A percentile compares a stretch with the other conserved stretches of the same genome.
Evolutionary conservation across 192 early-diverging fungal genomes (phyloP).

Genomic region (Backusella australiensis): DNA sequence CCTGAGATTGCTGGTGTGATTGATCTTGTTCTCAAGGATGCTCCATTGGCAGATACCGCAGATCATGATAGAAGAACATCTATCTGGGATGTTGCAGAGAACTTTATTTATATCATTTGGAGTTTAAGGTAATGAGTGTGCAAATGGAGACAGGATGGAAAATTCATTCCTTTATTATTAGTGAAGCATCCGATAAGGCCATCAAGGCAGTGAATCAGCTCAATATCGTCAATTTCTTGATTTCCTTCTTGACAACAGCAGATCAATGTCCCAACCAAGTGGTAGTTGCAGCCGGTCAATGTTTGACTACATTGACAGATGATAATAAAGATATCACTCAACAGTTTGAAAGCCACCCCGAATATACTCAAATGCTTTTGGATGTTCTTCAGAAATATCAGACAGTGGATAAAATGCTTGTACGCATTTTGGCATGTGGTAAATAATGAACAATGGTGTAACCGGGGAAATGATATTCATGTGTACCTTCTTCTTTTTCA

Average conservation of each 20-base stretch:
- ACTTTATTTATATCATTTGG: conserved; percentile 57
- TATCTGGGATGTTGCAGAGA: conserved; percentile 59
- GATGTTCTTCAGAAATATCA: conserved; percentile 42
- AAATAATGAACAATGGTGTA: conserved; percentile 27
- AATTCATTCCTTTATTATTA: conserved; percentile 3
- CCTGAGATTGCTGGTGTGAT: conserved; percentile 38
- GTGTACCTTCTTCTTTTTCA: background rate
- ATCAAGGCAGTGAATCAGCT: conserved; percentile 67
- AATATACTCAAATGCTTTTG: conserved; percentile 51
- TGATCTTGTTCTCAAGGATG: conserved; percentile 32
- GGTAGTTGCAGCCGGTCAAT: conserved; percentile 63
- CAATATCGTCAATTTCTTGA: conserved; percentile 57
- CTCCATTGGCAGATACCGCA: conserved; percentile 33
- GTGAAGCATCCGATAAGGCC: conserved; percentile 69
- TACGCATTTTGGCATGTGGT: conserved; percentile 70
- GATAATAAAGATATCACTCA: conserved; percentile 62
- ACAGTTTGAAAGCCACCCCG: conserved; percentile 54
- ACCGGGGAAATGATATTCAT: background rate
- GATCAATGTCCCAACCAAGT: conserved; percentile 48
- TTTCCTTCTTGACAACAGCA: conserved; percentile 61
- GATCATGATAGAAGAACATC: conserved; percentile 40
- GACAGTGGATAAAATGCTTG: conserved; percentile 56
- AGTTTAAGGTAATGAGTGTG: conserved; percentile 34
- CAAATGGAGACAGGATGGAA: no score
- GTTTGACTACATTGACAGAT: conserved; percentile 80